Conservation (phyloP, 257 asterid genomes). For the Nicotiana obtusifolia region DNA sequence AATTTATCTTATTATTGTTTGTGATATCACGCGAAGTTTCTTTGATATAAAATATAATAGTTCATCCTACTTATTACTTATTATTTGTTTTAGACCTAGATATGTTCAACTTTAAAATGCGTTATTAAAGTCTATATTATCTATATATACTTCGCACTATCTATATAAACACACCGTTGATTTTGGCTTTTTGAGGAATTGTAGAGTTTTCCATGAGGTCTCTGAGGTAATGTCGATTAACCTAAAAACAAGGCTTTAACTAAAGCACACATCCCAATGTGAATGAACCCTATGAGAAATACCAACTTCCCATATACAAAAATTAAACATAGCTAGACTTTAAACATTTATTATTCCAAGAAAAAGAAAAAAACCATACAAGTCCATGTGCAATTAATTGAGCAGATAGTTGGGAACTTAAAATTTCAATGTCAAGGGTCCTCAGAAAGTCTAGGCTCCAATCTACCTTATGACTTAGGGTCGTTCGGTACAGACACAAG, state of each 20-base stretch:
- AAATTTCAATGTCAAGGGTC: constrained; percentile 1
- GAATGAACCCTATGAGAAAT: not conserved
- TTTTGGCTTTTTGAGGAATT: not conserved
- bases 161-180: too few relatives aligned
- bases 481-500: too few relatives aligned
- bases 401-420: not conserved
- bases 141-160: too few relatives aligned
- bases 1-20: not conserved
- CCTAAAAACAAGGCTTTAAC: not conserved
- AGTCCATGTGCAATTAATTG: constrained; percentile 10
- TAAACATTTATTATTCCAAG: not conserved
- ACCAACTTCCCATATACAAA: not conserved
- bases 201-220: not conserved
- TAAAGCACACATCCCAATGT: not conserved
- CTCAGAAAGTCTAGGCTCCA: not conserved
- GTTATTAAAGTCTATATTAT: too few relatives aligned
- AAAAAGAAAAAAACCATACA: not conserved
- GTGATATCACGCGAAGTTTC: not conserved
- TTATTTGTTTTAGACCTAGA: not conserved
- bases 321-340: not conserved
- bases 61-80: too few relatives aligned
- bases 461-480: not conserved
- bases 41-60: too few relatives aligned
- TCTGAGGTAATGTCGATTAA: not conserved
- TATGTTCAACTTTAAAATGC: too few relatives aligned